Conservation (phyloP, 371 early-diverging fungal genomes). For the Nematocida parisii region DNA sequence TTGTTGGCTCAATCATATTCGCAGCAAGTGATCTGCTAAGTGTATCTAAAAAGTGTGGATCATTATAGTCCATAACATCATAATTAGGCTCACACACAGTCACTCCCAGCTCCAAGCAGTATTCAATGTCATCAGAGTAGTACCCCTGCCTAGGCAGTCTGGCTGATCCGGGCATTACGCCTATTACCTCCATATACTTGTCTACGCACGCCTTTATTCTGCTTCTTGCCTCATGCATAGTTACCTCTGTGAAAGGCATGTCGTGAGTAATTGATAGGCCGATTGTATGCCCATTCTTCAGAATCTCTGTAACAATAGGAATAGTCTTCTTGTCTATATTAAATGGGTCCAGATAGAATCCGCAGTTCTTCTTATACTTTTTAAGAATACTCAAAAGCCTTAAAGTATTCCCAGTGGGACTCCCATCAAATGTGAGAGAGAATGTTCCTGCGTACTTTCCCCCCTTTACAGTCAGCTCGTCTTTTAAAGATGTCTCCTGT, state of each 20-base stretch:
- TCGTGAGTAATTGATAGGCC: constrained; percentile 8
- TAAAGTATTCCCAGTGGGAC: constrained; percentile 10
- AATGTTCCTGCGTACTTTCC: background rate
- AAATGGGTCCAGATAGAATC: constrained; percentile 42
- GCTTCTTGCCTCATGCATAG: constrained; percentile 5
- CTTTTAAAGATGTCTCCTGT: background rate
- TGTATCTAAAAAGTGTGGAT: constrained; percentile 13
- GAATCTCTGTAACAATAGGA: constrained; percentile 13
- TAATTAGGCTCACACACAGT: constrained; percentile 34
- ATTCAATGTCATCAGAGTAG: constrained; percentile 36
- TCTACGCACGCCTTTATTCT: background rate
- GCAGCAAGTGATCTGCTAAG: background rate
- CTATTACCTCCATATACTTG: background rate
- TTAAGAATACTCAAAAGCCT: constrained; percentile 9
- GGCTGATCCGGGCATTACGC: constrained; percentile 3
- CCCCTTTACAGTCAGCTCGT: constrained; percentile 5
- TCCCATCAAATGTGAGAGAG: constrained; percentile 41
- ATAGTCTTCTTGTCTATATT: constrained; percentile 18
- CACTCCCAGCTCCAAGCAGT: constrained; percentile 20
- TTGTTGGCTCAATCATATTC: background rate
- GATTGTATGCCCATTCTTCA: constrained; percentile 19
- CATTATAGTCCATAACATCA: constrained; percentile 29
- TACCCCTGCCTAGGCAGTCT: constrained; percentile 39
- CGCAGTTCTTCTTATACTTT: constrained; percentile 25
- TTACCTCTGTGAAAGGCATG: background rate